A percentile compares a stretch with the other conserved stretches of the same genome.
Conservation (phyloP, 2,329 filamentous ascomycete species). For the Phyllosticta citribraziliensis region DNA sequence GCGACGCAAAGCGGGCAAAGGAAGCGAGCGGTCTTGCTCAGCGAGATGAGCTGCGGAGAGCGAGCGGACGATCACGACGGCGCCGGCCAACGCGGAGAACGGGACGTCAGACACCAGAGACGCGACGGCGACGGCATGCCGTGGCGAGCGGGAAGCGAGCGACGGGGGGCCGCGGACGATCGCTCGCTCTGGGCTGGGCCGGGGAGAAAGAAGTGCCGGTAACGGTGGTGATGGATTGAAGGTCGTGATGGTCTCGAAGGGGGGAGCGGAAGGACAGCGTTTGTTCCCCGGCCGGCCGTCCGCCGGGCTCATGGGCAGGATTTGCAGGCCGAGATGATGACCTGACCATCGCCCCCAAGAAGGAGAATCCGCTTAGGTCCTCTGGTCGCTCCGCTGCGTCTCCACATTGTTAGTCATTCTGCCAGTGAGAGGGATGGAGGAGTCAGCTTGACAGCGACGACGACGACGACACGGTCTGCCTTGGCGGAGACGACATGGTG, state of each 20-base stretch:
- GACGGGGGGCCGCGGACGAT: not conserved
- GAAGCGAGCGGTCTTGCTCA: not conserved
- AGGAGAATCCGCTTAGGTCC: not conserved
- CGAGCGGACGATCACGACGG: not conserved
- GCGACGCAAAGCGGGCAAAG: not conserved
- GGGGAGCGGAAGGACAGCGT: not conserved
- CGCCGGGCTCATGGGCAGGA: not conserved
- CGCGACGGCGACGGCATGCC: too few relatives aligned
- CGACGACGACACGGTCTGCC: not conserved
- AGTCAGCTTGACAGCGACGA: not conserved
- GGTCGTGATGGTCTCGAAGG: not conserved
- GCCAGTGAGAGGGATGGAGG: not conserved
- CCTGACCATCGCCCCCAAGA: not conserved
- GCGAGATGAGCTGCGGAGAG: not conserved
- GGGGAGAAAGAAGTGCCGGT: not conserved
- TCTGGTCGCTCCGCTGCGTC: not conserved
- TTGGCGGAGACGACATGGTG: not conserved
- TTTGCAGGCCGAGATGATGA: not conserved
- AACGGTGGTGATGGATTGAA: not conserved
- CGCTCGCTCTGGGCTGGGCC: not conserved
- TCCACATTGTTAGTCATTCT: not conserved
- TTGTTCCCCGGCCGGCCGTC: not conserved
- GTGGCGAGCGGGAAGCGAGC: not conserved
- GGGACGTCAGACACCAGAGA: too few relatives aligned
- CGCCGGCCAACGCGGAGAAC: too few relatives aligned